Evolutionary conservation across 495 filamentous ascomycete genomes (phyloP), one percentile per base, ranked within the genome.

Genomic region (Penicillium bovifimosum): DNA sequence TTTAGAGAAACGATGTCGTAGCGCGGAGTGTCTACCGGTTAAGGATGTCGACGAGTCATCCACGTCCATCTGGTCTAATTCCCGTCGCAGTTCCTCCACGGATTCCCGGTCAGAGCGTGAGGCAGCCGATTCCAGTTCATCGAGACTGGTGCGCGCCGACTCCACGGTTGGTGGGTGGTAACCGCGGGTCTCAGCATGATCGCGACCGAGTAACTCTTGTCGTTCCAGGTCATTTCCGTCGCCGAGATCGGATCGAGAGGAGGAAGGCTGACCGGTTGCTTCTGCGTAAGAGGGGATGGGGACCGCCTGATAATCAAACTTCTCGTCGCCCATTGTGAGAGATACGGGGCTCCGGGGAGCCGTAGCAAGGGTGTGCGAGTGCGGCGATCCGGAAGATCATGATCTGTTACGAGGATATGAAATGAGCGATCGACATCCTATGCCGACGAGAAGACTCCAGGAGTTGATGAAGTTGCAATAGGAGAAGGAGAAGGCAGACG

Each of bases 271-370:
- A 18, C 80, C 82, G 32, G 76, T 83, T 47, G 93, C 91, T 75
- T 98, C 93, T 68, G 96, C 92, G 77, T 98, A 98, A 34, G 86
- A 84, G 8, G 92, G 92, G 69, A 97, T 96, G 16, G 93, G 91
- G 48, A 89, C 79, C 43, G 78, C 67, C 60, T 85, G 80, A 68
- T 86, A 85, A 18, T 80, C 65, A 53, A 73, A 72, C 68, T 83
- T 84, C 59, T 83, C 79, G 73, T 79, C 75, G 58, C 74, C 68
- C 80, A 83, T 83, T 59, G 63, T 59, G 71, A 52, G 56, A 52
- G 56, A 49, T 54, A 51, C 27, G 18, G 36, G 66, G 65, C 69
- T 69, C 65, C 49, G 54, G 56, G 53, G 65, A 71, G 70, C 65
- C 52, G 58, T 64, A 58, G 51, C 40, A 69, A 56, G 52, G 56